Evolutionary conservation across 768 basidiomycete genomes (phyloP).

Genomic region (Tricholoma hemisulphureum): DNA sequence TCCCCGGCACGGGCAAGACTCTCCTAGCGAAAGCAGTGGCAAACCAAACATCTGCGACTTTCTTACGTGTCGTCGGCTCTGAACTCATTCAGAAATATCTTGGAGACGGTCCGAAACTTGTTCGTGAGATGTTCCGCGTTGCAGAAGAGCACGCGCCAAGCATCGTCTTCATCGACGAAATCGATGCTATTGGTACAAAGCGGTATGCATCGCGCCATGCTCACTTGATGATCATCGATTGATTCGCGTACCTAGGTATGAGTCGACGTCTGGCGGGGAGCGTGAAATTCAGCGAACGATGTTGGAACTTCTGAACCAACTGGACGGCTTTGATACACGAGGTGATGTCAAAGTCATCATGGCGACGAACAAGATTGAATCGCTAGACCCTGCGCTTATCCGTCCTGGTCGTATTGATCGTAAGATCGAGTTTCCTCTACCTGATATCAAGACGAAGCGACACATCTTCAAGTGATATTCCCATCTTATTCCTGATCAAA

Average conservation of each 20-base stretch:
- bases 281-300: slow-evolving; percentile 99
- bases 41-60: slow-evolving; percentile 97
- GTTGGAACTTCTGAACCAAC: slow-evolving; percentile 96
- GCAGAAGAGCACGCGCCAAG: slow-evolving; percentile 98
- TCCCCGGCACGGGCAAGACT: slow-evolving; percentile 98
- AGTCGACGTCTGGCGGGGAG: slow-evolving; percentile 97
- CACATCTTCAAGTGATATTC: slow-evolving; percentile 86
- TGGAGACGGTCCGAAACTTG: slow-evolving; percentile 97
- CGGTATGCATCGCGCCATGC: slow-evolving; percentile 51
- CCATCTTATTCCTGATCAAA: not conserved
- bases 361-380: slow-evolving; percentile 98
- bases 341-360: slow-evolving; percentile 99
- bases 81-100: slow-evolving; percentile 99
- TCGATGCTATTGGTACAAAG: slow-evolving; percentile 98
- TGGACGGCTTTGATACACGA: slow-evolving; percentile 98
- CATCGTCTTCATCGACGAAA: slow-evolving; percentile 99
- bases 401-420: slow-evolving; percentile 98
- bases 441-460: slow-evolving; percentile 97
- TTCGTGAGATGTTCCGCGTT: slow-evolving; percentile 94
- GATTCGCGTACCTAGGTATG: slow-evolving; percentile 79
- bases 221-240: not conserved
- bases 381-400: slow-evolving; percentile 95
- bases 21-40: slow-evolving; percentile 96
- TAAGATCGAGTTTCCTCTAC: slow-evolving; percentile 97
- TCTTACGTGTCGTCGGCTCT: slow-evolving; percentile 94